Evolutionary conservation across 2,329 filamentous ascomycete species (phyloP).

Genomic region (Trichoderma citrinoviride): DNA sequence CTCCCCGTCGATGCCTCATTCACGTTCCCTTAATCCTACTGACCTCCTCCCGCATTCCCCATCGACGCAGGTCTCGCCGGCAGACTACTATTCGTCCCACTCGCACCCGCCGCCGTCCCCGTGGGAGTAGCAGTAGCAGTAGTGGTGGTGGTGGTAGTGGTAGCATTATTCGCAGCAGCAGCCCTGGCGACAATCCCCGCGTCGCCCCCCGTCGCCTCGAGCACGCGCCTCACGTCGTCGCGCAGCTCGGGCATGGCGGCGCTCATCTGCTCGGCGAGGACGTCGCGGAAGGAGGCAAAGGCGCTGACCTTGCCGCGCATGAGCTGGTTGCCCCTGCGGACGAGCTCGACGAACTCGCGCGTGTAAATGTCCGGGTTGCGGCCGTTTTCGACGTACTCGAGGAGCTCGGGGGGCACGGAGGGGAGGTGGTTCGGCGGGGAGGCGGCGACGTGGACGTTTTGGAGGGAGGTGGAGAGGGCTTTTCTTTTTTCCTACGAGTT

Average conservation of each 20-base stretch:
- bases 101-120: neutral
- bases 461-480: conserved; percentile 41
- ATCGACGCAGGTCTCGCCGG: conserved; percentile 9
- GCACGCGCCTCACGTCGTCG: conserved; percentile 51
- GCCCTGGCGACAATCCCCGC: neutral
- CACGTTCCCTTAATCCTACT: neutral
- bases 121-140: neutral
- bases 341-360: conserved; percentile 69
- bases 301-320: conserved; percentile 63
- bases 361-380: conserved; percentile 74
- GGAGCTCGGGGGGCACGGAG: conserved; percentile 58
- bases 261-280: conserved; percentile 58
- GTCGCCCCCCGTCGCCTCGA: conserved; percentile 45
- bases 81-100: neutral
- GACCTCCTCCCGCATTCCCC: neutral
- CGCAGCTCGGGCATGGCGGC: conserved; percentile 58
- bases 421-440: conserved; percentile 45
- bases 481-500: conserved; percentile 31
- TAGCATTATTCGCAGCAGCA: too few relatives aligned
- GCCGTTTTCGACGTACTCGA: conserved; percentile 68
- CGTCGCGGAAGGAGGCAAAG: conserved; percentile 60
- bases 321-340: conserved; percentile 63
- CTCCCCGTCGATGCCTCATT: neutral
- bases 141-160: too few relatives aligned
- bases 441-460: conserved; percentile 42